Evolutionary conservation across 2,329 filamentous ascomycete species (phyloP), one percentile per base, ranked within the genome.

Genomic region (Trichoderma brevicompactum): DNA sequence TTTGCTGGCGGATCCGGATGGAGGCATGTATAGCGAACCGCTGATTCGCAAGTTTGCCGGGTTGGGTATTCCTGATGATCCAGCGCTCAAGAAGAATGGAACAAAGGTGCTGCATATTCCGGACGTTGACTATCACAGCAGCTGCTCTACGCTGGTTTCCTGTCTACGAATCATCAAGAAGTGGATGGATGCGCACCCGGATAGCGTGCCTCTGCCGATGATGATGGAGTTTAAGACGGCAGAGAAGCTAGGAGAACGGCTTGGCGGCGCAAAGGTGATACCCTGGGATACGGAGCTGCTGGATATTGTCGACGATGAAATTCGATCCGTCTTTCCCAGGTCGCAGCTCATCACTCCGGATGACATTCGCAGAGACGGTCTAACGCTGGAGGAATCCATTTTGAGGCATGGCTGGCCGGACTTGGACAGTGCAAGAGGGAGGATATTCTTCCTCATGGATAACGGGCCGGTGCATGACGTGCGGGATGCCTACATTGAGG

Each of bases 101-200:
- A 76, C 80, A 63, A 84, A 84, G 68, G 78, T 84, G 17, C 76
- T 83, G 68, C 81, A 84, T 70, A 77, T 84, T n/a, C 79, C 80
- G 2, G 82, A 83, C 65, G 74, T 79, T 1, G 82, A 84, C 69
- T 76, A 81, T 2, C 77, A 81, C 67, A 71, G 76, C 28, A 75
- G 78, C 19, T 84, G 81, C 74, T 76, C 80, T 68, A 82, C 80
- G 6, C 78, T 84, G 48, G 70, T 78, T 10, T 73, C 75, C 19
- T 84, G 82, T 66, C 74, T 84, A 8, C 69, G 66, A 4, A 69
- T 80, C 50, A 73, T 84, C 52, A 80, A 79, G 70, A 66, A 54
- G 7, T 84, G 82, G 82, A 78, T 79, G 7, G 75, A 80, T 6
- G 72, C 71, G 0, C 75, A 83, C 67, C 78, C 75, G 0, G 68